Evolutionary conservation across 108 stramenopile genomes (phyloP), one percentile per base, ranked within the genome.

Genomic region (Mayamaea pseudoterrestris): DNA sequence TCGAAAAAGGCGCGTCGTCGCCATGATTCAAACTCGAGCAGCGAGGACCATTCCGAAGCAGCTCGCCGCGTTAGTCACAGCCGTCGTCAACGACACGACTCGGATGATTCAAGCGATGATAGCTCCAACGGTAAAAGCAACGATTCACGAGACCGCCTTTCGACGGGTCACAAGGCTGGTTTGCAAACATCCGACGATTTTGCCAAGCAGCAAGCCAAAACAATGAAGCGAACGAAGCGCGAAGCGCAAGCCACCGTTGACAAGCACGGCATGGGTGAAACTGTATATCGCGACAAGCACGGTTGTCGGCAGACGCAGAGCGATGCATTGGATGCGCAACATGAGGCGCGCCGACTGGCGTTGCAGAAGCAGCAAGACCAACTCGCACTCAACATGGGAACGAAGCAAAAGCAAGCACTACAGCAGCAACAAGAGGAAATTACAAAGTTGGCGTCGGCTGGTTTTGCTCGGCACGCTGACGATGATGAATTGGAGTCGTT

Each of bases 151-250:
- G 37, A 39, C 18, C 16, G 37, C 5, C 16, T 8, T 5, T 39
- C 37, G 20, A 78, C 83, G 3, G 89, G 93, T 16, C 93, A 91
- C 47, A 55, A 44, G 37, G 80, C 87, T 17, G 93, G 93, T 21
- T 58, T 95, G 9, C 90, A 90, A 50, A 47, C 66, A 22, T 67
- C 72, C 18, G n/a, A 41, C 7, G 73, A 80, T 16, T 94, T 94
- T 65, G 62, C 55, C 16, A 47, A 39, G 20, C 64, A 66, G 13
- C 90, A 94, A 68, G 34, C 16, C 13, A 61, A 66, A 35, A 51
- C 91, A 0, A 68, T 65, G 40, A 47, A 49, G 24, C 41, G 44
- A 30, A 66, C 63, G 41, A 45, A 57, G 1, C 3, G 41, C 42
- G 62, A 63, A 3, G 60, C 63, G 11, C 50, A 64, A 44, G 32